These are phyloP conservation scores for Clitopilus passeckerianus DNA, from an alignment of 768 basidiomycete genomes.

Conservation along the genomic window DNA sequence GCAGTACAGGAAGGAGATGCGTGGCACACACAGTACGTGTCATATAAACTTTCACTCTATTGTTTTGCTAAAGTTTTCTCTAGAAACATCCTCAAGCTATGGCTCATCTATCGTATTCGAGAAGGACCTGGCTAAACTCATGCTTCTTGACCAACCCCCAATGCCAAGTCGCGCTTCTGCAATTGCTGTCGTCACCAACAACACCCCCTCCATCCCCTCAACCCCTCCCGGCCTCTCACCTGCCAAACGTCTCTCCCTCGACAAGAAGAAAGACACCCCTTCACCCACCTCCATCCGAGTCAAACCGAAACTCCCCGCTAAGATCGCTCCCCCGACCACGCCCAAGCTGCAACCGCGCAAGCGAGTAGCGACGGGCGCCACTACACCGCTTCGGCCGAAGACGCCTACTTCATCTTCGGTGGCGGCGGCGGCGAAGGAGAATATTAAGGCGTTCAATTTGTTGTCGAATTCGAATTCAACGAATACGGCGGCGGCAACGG, in stretches of 20 bases:
- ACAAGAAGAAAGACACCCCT: slow-evolving; percentile 3
- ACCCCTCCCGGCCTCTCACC: slow-evolving; percentile 27
- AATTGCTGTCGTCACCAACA: not conserved
- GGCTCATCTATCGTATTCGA: slow-evolving; percentile 44
- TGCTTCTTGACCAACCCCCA: slow-evolving; percentile 26
- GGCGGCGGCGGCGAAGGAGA: not conserved
- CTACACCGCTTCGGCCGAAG: not conserved
- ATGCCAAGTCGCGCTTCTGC: slow-evolving; percentile 10
- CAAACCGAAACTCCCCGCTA: not conserved
- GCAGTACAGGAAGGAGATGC: slow-evolving; percentile 27
- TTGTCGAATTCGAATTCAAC: not conserved
- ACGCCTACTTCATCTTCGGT: not conserved
- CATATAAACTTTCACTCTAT: not conserved
- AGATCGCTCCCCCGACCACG: not conserved
- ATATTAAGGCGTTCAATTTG: not conserved
- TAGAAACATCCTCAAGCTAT: slow-evolving; percentile 45
- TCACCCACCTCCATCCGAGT: not conserved
- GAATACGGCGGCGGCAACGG: too few species aligned
- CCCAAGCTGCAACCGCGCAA: not conserved
- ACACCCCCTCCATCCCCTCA: slow-evolving; percentile 14
- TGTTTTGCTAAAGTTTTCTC: not conserved
- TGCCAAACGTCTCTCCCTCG: slow-evolving; percentile 6
- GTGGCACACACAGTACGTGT: slow-evolving; percentile 37
- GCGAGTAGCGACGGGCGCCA: not conserved
- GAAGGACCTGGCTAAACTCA: slow-evolving; percentile 39